phyloP scores from a whole-genome alignment of 179 eudicot species.

The Camellia oleifera region DNA sequence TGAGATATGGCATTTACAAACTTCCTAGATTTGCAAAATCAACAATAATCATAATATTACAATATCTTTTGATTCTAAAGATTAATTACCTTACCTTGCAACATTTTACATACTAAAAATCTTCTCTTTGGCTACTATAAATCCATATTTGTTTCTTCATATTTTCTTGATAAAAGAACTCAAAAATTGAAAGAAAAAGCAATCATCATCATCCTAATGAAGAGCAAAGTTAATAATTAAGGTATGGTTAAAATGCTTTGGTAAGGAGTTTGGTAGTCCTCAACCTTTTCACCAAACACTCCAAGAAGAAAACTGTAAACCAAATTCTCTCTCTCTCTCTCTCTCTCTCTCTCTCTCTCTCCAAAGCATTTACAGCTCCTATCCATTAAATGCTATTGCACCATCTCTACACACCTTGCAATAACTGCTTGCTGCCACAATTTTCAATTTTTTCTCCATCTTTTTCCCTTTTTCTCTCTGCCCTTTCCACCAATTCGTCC shows the following conservation, averaged over 20 bases:
- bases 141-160: background rate
- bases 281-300: constrained; percentile 9
- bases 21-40: background rate
- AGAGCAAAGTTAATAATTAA: background rate
- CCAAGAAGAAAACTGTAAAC: background rate
- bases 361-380: constrained; percentile 12
- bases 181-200: background rate
- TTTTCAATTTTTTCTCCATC: background rate
- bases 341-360: background rate
- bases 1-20: background rate
- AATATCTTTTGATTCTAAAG: background rate
- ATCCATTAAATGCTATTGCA: constrained; percentile 16
- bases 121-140: background rate
- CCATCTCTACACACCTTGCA: constrained; percentile 18
- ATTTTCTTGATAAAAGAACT: background rate
- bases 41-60: background rate
- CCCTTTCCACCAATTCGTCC: constrained; percentile 6
- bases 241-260: background rate
- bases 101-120: background rate
- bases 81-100: background rate
- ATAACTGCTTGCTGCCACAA: constrained; percentile 10
- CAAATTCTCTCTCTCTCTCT: background rate
- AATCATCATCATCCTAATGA: too few species aligned
- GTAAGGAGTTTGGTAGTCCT: background rate
- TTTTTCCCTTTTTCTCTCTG: background rate